Percentiles rank a stretch among this genome's conserved stretches.
phyloP scores from a whole-genome alignment of 176 grass and related monocot species.

The Oryza punctata region DNA sequence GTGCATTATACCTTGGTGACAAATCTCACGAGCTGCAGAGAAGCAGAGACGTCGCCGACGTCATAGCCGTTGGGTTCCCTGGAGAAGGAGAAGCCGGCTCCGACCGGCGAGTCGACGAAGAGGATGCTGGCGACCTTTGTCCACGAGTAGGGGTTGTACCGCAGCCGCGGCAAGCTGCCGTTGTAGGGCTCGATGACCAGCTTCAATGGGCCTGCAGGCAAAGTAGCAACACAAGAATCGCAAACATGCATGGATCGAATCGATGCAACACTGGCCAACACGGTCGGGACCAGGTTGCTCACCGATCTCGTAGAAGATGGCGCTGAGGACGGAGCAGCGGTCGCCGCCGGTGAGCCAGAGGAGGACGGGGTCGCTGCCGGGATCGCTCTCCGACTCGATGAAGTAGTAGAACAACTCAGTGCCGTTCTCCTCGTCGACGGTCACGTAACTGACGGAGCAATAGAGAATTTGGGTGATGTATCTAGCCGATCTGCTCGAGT shows the following conservation, averaged over 20 bases:
- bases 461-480: no score
- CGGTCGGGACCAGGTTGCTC: neutral
- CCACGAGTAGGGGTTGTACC: constrained; percentile 11
- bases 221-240: no score
- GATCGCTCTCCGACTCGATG: constrained; percentile 39
- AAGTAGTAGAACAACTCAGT: constrained; percentile 48
- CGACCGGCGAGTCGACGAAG: constrained; percentile 24
- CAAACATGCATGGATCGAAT: no score
- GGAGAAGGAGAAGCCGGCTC: neutral
- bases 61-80: neutral
- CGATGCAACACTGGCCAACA: no score
- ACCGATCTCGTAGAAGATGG: constrained; percentile 33
- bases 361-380: constrained; percentile 15
- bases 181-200: neutral
- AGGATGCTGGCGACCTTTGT: neutral
- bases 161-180: neutral
- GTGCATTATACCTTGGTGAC: no score
- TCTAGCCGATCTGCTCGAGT: no score
- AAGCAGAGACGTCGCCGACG: constrained; percentile 10
- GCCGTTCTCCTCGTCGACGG: constrained; percentile 38
- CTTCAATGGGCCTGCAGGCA: neutral
- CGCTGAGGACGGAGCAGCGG: constrained; percentile 30
- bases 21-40: neutral
- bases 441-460: constrained; percentile 25
- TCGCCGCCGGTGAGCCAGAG: constrained; percentile 41